Conservation (phyloP, 2,329 filamentous ascomycete genomes). For the Beauveria bassiana region DNA sequence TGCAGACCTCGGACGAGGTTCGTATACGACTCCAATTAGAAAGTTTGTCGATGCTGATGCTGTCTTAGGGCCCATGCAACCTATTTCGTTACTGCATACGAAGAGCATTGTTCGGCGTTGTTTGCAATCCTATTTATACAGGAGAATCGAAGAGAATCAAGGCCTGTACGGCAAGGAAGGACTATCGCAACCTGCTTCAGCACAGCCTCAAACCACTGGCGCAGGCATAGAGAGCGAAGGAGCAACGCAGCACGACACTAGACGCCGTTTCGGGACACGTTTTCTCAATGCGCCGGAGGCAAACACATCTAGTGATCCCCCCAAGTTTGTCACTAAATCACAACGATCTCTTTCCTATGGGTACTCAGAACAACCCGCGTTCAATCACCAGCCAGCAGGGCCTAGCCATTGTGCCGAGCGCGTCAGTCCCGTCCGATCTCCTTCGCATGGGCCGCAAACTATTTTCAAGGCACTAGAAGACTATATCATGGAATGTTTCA, state of each 20-base stretch:
- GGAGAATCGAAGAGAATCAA: constrained; percentile 12
- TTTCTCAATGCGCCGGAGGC: neutral
- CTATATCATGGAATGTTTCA: constrained; percentile 63
- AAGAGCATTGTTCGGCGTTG: constrained; percentile 26
- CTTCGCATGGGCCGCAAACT: constrained; percentile 36
- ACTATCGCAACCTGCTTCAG: neutral
- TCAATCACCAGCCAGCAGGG: neutral
- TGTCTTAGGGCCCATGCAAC: constrained; percentile 14
- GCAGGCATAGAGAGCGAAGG: neutral
- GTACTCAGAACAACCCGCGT: constrained; percentile 30
- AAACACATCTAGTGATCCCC: neutral
- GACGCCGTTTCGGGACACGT: constrained; percentile 1
- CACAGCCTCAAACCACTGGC: neutral
- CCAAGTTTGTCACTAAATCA: neutral
- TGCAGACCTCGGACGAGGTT: constrained; percentile 5
- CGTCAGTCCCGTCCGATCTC: constrained; percentile 13
- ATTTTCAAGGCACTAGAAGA: constrained; percentile 74
- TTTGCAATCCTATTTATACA: constrained; percentile 24
- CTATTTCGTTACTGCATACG: constrained; percentile 28
- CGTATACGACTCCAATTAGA: neutral
- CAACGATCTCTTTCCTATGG: constrained; percentile 38
- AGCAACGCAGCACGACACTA: neutral
- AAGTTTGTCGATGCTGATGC: neutral
- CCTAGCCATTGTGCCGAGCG: neutral
- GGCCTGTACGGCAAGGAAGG: neutral